phyloP scores from a whole-genome alignment of 2,329 filamentous ascomycete species.

The Exophiala sp. region DNA sequence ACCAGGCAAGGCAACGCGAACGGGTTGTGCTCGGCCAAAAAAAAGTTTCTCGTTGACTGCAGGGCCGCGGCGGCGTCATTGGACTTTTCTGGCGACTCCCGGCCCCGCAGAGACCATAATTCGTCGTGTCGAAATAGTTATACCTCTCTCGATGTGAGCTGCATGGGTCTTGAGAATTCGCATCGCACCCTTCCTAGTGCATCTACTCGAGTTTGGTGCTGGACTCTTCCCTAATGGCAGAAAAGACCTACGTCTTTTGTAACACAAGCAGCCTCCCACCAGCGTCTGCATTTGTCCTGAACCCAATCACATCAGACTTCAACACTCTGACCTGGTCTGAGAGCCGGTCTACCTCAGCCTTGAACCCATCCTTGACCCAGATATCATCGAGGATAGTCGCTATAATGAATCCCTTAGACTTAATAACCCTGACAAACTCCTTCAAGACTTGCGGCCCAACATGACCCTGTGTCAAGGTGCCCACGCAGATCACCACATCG shows the following conservation, averaged over 20 bases:
- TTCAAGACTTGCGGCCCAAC: slow-evolving; percentile 49
- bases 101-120: background rate
- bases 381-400: slow-evolving; percentile 52
- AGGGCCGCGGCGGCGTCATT: background rate
- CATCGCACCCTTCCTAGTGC: too few relatives aligned
- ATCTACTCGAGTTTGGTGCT: too few relatives aligned
- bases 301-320: slow-evolving; percentile 7
- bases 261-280: slow-evolving; percentile 15
- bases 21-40: background rate
- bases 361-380: slow-evolving; percentile 49
- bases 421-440: slow-evolving; percentile 50
- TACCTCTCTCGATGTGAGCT: too few relatives aligned
- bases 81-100: background rate
- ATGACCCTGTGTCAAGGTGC: slow-evolving; percentile 55
- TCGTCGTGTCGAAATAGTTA: too few relatives aligned
- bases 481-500: slow-evolving; percentile 52
- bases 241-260: slow-evolving; percentile 3
- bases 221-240: too few relatives aligned
- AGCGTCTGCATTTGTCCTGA: slow-evolving; percentile 3
- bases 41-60: slow-evolving; percentile 10
- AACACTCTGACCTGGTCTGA: slow-evolving; percentile 34
- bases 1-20: slow-evolving; percentile 1
- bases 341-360: slow-evolving; percentile 43
- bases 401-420: slow-evolving; percentile 45
- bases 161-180: too few relatives aligned